Evolutionary conservation across 2,329 filamentous ascomycete genomes (phyloP).

Genomic region (Trichoderma sp.): DNA sequence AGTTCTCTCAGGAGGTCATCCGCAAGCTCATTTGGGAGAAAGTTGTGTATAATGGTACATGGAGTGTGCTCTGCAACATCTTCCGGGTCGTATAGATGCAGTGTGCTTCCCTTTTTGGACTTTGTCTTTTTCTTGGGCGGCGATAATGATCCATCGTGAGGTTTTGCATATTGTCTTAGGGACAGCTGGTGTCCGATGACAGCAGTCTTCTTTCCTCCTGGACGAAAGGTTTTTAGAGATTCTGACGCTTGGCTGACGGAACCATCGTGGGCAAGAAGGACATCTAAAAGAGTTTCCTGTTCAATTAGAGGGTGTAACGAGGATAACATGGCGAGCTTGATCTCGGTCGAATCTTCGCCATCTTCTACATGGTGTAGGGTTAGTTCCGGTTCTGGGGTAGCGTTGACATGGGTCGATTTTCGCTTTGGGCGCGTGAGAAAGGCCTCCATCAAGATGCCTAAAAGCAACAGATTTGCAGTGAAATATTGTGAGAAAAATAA

Average conservation of each 20-base stretch:
- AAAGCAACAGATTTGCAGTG: background rate
- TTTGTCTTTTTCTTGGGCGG: constrained; percentile 53
- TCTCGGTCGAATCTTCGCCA: constrained; percentile 79
- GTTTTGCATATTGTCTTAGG: constrained; percentile 52
- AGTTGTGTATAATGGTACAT: constrained; percentile 91
- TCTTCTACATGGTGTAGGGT: constrained; percentile 37
- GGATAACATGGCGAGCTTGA: constrained; percentile 81
- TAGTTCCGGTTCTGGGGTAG: constrained; percentile 25
- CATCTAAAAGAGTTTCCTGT: constrained; percentile 72
- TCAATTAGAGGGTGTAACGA: constrained; percentile 70
- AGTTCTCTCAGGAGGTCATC: constrained; percentile 75
- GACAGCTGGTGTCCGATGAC: constrained; percentile 63
- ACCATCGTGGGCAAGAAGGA: constrained; percentile 76
- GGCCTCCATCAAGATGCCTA: constrained; percentile 51
- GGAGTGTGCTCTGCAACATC: constrained; percentile 84
- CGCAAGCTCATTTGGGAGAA: constrained; percentile 71
- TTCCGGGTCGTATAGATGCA: constrained; percentile 79
- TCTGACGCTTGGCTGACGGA: constrained; percentile 67
- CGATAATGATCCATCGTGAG: constrained; percentile 12
- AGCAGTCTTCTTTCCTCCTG: constrained; percentile 37
- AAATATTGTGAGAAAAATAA: background rate
- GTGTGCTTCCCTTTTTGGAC: constrained; percentile 75
- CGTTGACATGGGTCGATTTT: constrained; percentile 38
- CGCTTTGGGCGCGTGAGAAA: constrained; percentile 59
- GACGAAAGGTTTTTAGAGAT: constrained; percentile 46